A percentile compares a stretch with the other conserved stretches of the same genome.
Conservation (phyloP, 78 protist genomes). For the Capsaspora owczarzaki region DNA sequence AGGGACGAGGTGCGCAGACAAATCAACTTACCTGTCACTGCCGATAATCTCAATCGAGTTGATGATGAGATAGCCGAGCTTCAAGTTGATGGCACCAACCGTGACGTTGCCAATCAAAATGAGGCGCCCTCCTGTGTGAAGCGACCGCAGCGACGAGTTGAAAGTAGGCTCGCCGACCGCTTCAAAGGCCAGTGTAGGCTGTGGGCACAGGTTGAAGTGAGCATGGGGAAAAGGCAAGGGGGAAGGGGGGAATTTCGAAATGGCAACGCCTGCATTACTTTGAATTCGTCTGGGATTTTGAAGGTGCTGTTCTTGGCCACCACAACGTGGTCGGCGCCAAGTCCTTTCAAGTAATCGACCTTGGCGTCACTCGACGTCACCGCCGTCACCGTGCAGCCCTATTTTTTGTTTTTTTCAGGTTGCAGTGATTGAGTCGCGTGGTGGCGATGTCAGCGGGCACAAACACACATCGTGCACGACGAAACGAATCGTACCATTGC, state of each 20-base stretch:
- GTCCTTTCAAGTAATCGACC: not conserved
- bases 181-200: not conserved
- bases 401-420: too few species aligned
- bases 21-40: not conserved
- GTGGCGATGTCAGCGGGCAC: too few species aligned
- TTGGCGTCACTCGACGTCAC: not conserved
- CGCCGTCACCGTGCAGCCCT: not conserved
- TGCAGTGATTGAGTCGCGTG: too few species aligned
- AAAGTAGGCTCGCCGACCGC: constrained; percentile 18
- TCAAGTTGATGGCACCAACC: not conserved
- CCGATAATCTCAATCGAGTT: not conserved
- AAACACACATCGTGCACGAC: too few species aligned
- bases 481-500: too few species aligned
- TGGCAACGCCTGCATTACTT: not conserved
- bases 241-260: too few species aligned
- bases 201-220: not conserved
- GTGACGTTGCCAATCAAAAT: constrained; percentile 7
- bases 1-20: too few species aligned
- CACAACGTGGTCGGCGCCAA: not conserved
- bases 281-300: too few species aligned
- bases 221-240: too few species aligned
- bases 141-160: not conserved
- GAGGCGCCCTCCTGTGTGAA: not conserved
- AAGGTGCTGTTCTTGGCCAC: not conserved
- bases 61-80: not conserved